Percentiles rank a stretch among this genome's conserved stretches.
phyloP scores from a whole-genome alignment of 2,329 filamentous ascomycete genomes.

The Cladosporium sp. region DNA sequence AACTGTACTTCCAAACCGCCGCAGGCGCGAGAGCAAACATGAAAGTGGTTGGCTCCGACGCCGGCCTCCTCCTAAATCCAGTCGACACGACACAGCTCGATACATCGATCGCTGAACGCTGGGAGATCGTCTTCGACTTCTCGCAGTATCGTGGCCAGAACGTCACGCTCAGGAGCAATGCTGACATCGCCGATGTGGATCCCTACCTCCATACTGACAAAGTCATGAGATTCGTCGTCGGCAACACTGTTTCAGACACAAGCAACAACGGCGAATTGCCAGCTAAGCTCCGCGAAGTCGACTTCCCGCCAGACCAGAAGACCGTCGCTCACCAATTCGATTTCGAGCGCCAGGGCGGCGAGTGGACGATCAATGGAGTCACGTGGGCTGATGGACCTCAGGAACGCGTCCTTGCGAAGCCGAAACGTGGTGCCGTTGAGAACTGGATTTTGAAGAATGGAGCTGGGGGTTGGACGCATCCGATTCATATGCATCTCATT shows the following conservation, averaged over 20 bases:
- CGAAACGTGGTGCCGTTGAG: conserved; percentile 37
- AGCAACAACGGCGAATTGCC: conserved; percentile 44
- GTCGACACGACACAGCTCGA: conserved; percentile 45
- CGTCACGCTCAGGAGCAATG: conserved; percentile 30
- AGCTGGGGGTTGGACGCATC: conserved; percentile 52
- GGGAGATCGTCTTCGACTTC: conserved; percentile 61
- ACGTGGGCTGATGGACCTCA: conserved; percentile 36
- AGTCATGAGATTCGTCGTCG: conserved; percentile 49
- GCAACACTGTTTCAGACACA: conserved; percentile 40
- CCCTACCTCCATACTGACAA: conserved; percentile 49
- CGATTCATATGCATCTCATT: conserved; percentile 48
- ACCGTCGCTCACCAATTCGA: conserved; percentile 47
- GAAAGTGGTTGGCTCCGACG: conserved; percentile 56
- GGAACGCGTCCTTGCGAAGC: conserved; percentile 38
- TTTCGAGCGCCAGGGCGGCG: conserved; percentile 45
- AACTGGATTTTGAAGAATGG: conserved; percentile 45
- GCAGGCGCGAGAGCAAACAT: conserved; percentile 46
- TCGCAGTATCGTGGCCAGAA: conserved; percentile 49
- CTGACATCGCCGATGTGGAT: conserved; percentile 34
- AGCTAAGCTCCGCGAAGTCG: conserved; percentile 29
- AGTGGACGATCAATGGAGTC: conserved; percentile 55
- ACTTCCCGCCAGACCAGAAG: conserved; percentile 37
- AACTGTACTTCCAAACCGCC: conserved; percentile 45
- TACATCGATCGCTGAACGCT: conserved; percentile 58
- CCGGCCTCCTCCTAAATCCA: conserved; percentile 52